phyloP scores from a whole-genome alignment of 257 asterid species.

The Solanum gandarillasii region DNA sequence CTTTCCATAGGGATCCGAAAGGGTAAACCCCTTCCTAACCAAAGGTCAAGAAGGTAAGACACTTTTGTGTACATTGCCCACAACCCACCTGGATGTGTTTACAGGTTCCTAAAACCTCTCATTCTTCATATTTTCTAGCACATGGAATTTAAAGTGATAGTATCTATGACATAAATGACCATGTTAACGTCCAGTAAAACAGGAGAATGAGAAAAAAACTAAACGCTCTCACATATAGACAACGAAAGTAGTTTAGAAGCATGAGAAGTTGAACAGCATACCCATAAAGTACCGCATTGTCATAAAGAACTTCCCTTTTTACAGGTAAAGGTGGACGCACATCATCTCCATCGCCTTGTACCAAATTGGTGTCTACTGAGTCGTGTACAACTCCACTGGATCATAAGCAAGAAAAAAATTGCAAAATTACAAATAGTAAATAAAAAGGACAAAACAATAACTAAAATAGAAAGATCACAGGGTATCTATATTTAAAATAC shows the following conservation, averaged over 20 bases:
- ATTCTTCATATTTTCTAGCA: background rate
- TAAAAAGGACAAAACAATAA: background rate
- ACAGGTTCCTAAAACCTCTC: background rate
- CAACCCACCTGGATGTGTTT: background rate
- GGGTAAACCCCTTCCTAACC: background rate
- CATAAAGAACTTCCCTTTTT: constrained; percentile 86
- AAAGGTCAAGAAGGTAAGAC: background rate
- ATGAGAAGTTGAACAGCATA: constrained; percentile 24
- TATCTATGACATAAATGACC: background rate
- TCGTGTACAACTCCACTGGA: constrained; percentile 41
- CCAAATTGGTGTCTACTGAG: constrained; percentile 21
- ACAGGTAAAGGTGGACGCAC: constrained; percentile 95
- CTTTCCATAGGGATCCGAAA: background rate
- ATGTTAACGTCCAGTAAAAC: background rate
- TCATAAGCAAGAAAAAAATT: background rate
- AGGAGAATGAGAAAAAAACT: background rate
- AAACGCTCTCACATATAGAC: background rate
- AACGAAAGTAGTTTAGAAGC: background rate
- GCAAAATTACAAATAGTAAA: background rate
- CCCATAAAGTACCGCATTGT: constrained; percentile 49
- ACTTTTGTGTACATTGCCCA: background rate
- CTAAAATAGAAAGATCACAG: background rate
- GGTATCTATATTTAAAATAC: constrained; percentile 19
- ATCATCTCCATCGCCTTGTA: constrained; percentile 44
- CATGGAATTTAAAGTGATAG: background rate